A percentile compares a stretch with the other conserved stretches of the same genome.
Evolutionary conservation across 495 filamentous ascomycete species (phyloP).

Genomic region (Neurospora cerealis): DNA sequence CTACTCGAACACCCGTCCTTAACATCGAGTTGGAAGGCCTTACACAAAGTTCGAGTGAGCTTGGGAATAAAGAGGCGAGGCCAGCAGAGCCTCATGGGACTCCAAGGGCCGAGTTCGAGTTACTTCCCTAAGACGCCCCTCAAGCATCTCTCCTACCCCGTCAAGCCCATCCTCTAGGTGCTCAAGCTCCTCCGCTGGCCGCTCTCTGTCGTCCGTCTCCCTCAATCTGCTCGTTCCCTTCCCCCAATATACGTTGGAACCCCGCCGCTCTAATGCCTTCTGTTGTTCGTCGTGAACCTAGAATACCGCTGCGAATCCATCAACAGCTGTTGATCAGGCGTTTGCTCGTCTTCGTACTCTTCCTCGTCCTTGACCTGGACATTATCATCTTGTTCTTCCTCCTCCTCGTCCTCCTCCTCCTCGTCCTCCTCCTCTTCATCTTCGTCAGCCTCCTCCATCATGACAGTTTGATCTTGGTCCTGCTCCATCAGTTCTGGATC

Average conservation of each 20-base stretch:
- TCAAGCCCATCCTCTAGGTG: not conserved
- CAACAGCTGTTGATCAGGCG: not conserved
- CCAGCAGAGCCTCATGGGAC: too few species aligned
- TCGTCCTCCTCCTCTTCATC: not conserved
- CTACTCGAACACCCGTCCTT: too few species aligned
- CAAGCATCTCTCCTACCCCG: not conserved
- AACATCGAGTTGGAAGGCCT: too few species aligned
- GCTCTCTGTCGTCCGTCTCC: not conserved
- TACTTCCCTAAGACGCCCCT: too few species aligned
- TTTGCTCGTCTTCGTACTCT: not conserved
- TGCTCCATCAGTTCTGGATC: not conserved
- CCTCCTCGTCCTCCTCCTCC: not conserved
- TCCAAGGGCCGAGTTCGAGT: too few species aligned
- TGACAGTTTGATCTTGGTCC: not conserved
- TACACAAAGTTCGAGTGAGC: too few species aligned
- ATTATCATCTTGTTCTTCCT: not conserved
- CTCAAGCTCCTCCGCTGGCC: not conserved
- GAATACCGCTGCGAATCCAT: not conserved
- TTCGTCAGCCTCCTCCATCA: not conserved
- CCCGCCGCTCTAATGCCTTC: not conserved
- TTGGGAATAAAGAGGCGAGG: too few species aligned
- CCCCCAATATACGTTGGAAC: not conserved
- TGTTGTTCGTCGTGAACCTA: not conserved
- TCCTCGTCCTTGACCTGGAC: slow-evolving; percentile 1
- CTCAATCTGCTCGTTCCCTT: not conserved